Percentiles rank a stretch among this genome's conserved stretches.
Evolutionary conservation across 2,329 filamentous ascomycete species (phyloP).

Genomic region (Xylariaceae sp.): DNA sequence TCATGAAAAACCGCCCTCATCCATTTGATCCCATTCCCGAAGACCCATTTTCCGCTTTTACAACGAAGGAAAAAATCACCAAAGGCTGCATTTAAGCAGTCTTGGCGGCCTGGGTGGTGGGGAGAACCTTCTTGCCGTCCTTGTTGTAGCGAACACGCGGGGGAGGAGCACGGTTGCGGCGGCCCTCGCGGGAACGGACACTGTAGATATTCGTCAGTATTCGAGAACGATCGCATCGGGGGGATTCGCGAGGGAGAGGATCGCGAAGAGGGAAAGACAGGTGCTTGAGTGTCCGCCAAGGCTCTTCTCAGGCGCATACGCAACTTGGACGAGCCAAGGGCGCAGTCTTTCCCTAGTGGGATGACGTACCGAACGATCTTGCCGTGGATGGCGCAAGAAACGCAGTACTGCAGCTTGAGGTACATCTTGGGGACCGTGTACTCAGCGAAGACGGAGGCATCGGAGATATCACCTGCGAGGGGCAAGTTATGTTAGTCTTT

Average conservation of each 20-base stretch:
- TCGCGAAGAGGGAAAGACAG: constrained; percentile 25
- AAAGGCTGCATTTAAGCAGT: constrained; percentile 37
- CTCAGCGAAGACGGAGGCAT: constrained; percentile 98
- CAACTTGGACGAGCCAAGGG: constrained; percentile 27
- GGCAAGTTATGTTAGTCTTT: constrained; percentile 8
- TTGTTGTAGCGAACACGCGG: constrained; percentile 99
- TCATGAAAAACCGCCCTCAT: constrained; percentile 31
- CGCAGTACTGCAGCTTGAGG: constrained; percentile 99
- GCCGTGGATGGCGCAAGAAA: constrained; percentile 99
- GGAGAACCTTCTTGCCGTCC: constrained; percentile 99
- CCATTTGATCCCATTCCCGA: constrained; percentile 30
- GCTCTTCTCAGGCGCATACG: constrained; percentile 49
- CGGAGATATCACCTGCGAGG: constrained; percentile 91
- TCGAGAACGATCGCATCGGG: constrained; percentile 21
- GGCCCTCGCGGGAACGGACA: constrained; percentile 93
- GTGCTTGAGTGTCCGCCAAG: constrained; percentile 48
- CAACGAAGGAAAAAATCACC: constrained; percentile 25
- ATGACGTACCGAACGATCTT: constrained; percentile 99
- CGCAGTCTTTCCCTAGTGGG: constrained; percentile 54
- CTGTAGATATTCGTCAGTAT: constrained; percentile 51
- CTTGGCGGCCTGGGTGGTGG: constrained; percentile 74
- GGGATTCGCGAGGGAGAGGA: constrained; percentile 21
- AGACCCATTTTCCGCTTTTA: constrained; percentile 26
- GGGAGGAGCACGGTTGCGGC: constrained; percentile 97
- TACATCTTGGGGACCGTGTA: constrained; percentile 99